Evolutionary conservation across 352 stramenopile genomes (phyloP), one percentile per base, ranked within the genome.

Genomic region (Pythium biforme): DNA sequence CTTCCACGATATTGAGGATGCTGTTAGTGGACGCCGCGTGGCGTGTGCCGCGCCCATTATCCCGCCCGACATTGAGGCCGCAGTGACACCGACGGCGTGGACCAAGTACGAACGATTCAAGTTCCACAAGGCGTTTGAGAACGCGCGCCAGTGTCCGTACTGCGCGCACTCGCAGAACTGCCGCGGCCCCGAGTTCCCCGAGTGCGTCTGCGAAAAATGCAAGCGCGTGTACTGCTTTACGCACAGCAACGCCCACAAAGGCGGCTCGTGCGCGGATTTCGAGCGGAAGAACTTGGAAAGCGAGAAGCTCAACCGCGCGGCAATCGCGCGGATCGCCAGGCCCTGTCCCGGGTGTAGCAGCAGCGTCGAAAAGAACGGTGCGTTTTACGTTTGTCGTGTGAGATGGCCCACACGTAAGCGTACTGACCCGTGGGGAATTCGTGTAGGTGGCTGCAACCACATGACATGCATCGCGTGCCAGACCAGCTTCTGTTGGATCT

Each of bases 401-500:
- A n/a, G n/a, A 34, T n/a, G 39, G 39, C 39, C 25, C 43, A 50
- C n/a, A 27, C 14, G 4, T 2, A 50, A 26, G 34, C 6, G 27
- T 19, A 17, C 27, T 60, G 29, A 23, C 14, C n/a, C n/a, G n/a
- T n/a, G n/a, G n/a, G n/a, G n/a, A n/a, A n/a, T n/a, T n/a, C n/a
- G n/a, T 53, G 40, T 55, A 77, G 86, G 83, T 17, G 91, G 91
- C 2, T 97, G 91, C 66, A 97, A 97, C 64, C 90, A 97, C 69
- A 97, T 97, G 76, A 95, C 91, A 62, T 96, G 89, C 51, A 76
- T 90, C 17, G 81, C 83, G 22, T 97, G 91, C 66, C 73, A 64
- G 19, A 89, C 77, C 25, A 85, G 85, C 56, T 97, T 97, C 63
- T 97, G 91, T 70, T 97, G 89, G 89, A 88, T 97, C 39, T 97